Evolutionary conservation across 1,284 basidiomycete species (phyloP), one percentile per base, ranked within the genome.

Genomic region (Cryptococcus neoformans): DNA sequence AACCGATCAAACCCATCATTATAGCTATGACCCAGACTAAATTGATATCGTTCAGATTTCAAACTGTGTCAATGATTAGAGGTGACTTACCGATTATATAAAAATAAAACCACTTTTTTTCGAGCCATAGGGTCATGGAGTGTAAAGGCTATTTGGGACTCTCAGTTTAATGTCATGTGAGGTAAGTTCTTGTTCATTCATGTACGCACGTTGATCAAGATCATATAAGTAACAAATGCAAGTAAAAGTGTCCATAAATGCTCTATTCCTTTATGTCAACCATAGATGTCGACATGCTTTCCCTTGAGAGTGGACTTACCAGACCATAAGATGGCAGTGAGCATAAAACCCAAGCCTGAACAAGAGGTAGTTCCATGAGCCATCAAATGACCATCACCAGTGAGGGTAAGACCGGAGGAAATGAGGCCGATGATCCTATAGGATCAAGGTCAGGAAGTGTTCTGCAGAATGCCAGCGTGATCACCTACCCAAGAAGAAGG

Each of bases 201-300:
- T 28, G 40, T 10, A 57, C 55, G 44, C 52, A 74, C 73, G 51
- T 76, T 66, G 37, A 75, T 72, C 39, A 79, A 67, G 56, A 79
- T 78, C 65, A 79, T 68, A 56, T 73, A 78, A 0, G 78, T 79
- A 7, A 70, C 68, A 21, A 74, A 57, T 6, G 76, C 76, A 2
- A 79, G 63, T 5, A 63, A 49, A 9, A 78, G 59, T 6, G 77
- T 79, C 75, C 77, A 78, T 14, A 78, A 53, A 53, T 79, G 78
- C 63, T 79, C 76, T 66, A 58, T 44, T 28, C 28, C 28, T 28
- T 28, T 28, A 28, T 28, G 28, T 28, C 28, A 28, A 28, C 28
- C 28, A 4, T 28, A 28, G 28, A 28, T 4, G 1, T 4, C 14
- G 34, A 28, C 10, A 10, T 10, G 16, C 2, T 4, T 8, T 21